Base-by-base conservation (phyloP, 1,284 basidiomycete genomes). In the Porogramme epimiltina region DNA sequence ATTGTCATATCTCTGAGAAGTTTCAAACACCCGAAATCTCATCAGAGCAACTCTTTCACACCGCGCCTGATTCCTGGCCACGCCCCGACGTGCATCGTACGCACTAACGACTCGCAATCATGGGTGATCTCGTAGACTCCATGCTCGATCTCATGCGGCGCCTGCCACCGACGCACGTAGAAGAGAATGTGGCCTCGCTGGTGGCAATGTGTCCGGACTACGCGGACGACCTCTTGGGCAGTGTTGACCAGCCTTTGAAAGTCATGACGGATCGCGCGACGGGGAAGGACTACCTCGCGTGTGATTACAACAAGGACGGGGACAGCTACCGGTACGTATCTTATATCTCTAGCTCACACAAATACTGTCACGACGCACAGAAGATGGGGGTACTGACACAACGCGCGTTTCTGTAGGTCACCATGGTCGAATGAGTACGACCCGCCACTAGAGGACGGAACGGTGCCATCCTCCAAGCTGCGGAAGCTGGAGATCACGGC, bases 371-470 rank as follows among this genome's bases (percentile, higher is more conserved):
- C n/a, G n/a, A n/a, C n/a, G n/a, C n/a, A n/a, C n/a, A n/a, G n/a
- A n/a, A n/a, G n/a, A n/a, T n/a, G n/a, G n/a, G n/a, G n/a, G n/a
- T n/a, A n/a, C n/a, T n/a, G n/a, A n/a, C n/a, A n/a, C n/a, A n/a
- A n/a, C n/a, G n/a, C n/a, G n/a, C 28, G 13, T 31, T 41, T 45
- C 47, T 38, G 22, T 61, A 96, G 95, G 65, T 98, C 95, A 16
- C 97, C 97, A 22, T 98, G 95, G 92, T 94, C 94, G 22, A 98
- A 98, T 70, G 87, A 90, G 65, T 99, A 98, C 67, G 86, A 95
- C 56, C 93, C 93, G 15, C 87, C 89, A 1, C 72, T 95, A 26
- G 85, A 93, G 41, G 91, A 95, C 56, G 95, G 94, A 2, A 95
- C 94, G 2, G 75, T 83, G 3, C 97, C 97, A 0, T 87, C 87